Percentiles rank a stretch among this genome's conserved stretches.
Conservation (phyloP, 257 asterid species). For the Rubia yunnanensis region DNA sequence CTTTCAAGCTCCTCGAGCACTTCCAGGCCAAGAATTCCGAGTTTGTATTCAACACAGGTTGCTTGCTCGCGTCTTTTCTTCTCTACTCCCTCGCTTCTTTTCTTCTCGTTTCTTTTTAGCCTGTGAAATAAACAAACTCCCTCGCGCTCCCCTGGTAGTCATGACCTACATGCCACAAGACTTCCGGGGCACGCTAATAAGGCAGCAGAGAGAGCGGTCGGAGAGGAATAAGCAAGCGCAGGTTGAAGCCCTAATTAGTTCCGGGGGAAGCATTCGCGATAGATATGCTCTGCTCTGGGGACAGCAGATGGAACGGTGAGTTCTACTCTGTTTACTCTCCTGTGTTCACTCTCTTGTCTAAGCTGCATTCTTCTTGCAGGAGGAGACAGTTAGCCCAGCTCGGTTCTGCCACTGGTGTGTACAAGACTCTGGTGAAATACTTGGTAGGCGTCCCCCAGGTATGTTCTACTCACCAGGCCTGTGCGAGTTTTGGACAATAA, state of each 20-base stretch:
- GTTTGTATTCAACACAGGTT: slow-evolving; percentile 77
- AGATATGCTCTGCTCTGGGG: slow-evolving; percentile 77
- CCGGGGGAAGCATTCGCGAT: slow-evolving; percentile 89
- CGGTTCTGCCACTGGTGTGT: slow-evolving; percentile 98
- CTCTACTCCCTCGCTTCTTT: neutral
- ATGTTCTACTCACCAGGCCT: too few relatives aligned
- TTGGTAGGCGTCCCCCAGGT: slow-evolving; percentile 99
- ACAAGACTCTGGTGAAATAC: slow-evolving; percentile 88
- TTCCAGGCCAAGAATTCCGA: slow-evolving; percentile 81
- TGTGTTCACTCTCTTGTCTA: slow-evolving; percentile 4
- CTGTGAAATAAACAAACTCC: neutral
- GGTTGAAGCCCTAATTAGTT: slow-evolving; percentile 62
- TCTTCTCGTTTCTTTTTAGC: neutral
- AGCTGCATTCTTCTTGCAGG: slow-evolving; percentile 33
- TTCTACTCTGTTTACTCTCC: neutral
- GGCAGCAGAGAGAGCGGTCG: slow-evolving; percentile 97
- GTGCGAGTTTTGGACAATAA: neutral
- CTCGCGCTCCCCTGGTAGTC: slow-evolving; percentile 34
- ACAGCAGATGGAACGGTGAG: slow-evolving; percentile 93
- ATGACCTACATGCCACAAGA: slow-evolving; percentile 99
- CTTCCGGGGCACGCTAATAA: slow-evolving; percentile 82
- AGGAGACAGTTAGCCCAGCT: slow-evolving; percentile 92
- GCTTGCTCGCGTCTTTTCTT: neutral
- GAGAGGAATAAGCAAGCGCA: slow-evolving; percentile 94
- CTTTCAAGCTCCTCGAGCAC: slow-evolving; percentile 45